Conservation (phyloP, 1,284 basidiomycete species). For the Ceratobasidium sp. region DNA sequence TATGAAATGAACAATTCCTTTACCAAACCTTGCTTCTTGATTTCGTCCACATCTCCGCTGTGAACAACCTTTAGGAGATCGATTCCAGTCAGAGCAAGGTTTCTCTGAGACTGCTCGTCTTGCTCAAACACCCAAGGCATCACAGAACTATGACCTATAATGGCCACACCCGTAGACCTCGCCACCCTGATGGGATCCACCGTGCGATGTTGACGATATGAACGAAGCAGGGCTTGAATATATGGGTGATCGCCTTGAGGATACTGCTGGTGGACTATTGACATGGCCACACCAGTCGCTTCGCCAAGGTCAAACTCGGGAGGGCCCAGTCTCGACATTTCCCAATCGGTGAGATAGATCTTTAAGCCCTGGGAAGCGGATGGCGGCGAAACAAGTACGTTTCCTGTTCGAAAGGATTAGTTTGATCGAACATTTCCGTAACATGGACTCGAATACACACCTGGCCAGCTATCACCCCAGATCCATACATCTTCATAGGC, state of each 20-base stretch:
- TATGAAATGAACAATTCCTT: conserved; percentile 7
- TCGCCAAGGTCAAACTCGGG: conserved; percentile 27
- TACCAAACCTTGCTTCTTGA: neutral
- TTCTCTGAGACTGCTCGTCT: neutral
- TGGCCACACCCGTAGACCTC: neutral
- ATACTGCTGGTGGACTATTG: neutral
- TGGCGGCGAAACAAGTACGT: neutral
- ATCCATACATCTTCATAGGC: neutral
- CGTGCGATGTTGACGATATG: conserved; percentile 7
- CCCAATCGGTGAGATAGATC: conserved; percentile 25
- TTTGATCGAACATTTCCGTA: neutral
- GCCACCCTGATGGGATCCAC: conserved; percentile 14
- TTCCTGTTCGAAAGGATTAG: neutral
- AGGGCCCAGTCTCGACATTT: conserved; percentile 1
- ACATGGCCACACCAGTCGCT: neutral
- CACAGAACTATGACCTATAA: neutral
- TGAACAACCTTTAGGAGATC: neutral
- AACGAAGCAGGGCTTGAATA: neutral
- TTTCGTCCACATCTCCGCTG: neutral
- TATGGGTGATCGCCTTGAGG: neutral
- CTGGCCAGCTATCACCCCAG: neutral
- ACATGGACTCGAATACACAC: neutral
- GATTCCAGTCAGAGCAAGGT: neutral
- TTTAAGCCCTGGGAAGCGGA: neutral
- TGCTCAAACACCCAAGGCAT: too few species aligned